These are phyloP conservation scores for Rickenella mellea DNA, from an alignment of 768 basidiomycete species.

Conservation along the genomic window DNA sequence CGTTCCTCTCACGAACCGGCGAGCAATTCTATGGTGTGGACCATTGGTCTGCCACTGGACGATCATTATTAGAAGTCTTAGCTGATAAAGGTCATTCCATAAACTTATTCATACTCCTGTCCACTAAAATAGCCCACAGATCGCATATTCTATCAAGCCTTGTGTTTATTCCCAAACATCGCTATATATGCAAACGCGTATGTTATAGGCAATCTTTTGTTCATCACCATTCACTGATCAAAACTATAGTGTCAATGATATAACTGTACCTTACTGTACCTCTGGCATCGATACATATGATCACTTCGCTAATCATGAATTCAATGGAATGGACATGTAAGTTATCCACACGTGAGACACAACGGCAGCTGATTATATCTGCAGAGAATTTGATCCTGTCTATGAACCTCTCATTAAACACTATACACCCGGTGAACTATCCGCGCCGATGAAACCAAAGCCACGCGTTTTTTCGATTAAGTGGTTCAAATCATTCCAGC, in stretches of 20 bases:
- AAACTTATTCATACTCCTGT: not conserved
- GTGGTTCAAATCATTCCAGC: conserved; percentile 36
- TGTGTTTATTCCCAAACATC: conserved; percentile 56
- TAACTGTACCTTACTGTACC: conserved; percentile 77
- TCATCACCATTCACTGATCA: not conserved
- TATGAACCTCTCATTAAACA: conserved; percentile 50
- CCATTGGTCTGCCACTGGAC: conserved; percentile 58
- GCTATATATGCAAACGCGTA: conserved; percentile 78
- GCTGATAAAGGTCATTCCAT: conserved; percentile 64
- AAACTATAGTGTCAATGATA: conserved; percentile 49
- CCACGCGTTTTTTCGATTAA: conserved; percentile 28
- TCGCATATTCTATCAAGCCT: conserved; percentile 65
- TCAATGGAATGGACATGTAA: conserved; percentile 56
- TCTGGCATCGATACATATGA: conserved; percentile 64
- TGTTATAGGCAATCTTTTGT: conserved; percentile 16
- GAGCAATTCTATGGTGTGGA: conserved; percentile 71
- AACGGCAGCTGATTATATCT: not conserved
- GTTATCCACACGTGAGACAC: conserved; percentile 10
- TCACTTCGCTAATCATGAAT: conserved; percentile 46
- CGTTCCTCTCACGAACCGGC: conserved; percentile 68
- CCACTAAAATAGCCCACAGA: conserved; percentile 28
- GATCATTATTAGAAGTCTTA: conserved; percentile 66
- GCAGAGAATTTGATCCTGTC: conserved; percentile 46
- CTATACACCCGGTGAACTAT: conserved; percentile 34
- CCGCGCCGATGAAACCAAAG: conserved; percentile 29